phyloP scores from a whole-genome alignment of 1,284 basidiomycete genomes.

The Trametes versicolor region DNA sequence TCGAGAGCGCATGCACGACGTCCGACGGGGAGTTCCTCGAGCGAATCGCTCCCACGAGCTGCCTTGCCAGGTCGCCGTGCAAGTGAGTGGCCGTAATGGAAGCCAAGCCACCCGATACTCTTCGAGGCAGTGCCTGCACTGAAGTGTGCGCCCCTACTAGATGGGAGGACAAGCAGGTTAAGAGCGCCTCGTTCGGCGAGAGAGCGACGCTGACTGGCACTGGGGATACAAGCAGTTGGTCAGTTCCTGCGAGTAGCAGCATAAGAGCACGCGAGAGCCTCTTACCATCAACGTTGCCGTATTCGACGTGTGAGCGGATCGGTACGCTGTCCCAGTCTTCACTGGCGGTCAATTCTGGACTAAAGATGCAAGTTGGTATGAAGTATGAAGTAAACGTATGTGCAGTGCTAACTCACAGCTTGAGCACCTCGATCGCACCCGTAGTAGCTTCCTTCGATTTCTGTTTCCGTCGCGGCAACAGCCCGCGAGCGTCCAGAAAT shows the following conservation, averaged over 20 bases:
- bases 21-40: constrained; percentile 61
- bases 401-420: constrained; percentile 54
- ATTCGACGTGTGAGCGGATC: constrained; percentile 54
- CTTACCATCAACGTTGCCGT: constrained; percentile 48
- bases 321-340: constrained; percentile 58
- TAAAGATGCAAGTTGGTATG: constrained; percentile 37
- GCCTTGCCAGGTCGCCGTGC: constrained; percentile 31
- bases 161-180: constrained; percentile 60
- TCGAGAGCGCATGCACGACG: constrained; percentile 59
- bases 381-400: background rate
- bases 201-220: constrained; percentile 59
- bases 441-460: constrained; percentile 53
- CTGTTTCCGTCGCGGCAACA: constrained; percentile 45
- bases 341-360: constrained; percentile 62
- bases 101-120: constrained; percentile 24
- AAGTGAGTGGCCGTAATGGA: constrained; percentile 22
- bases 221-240: constrained; percentile 34
- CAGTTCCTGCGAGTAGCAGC: background rate
- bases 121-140: constrained; percentile 59
- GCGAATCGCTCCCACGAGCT: constrained; percentile 55
- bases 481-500: constrained; percentile 54
- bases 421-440: constrained; percentile 61
- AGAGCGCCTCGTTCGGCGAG: constrained; percentile 66
- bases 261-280: too few species aligned
- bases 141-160: constrained; percentile 51